Base-by-base conservation (phyloP, 1,284 basidiomycete genomes). In the Malassezia sp. region DNA sequence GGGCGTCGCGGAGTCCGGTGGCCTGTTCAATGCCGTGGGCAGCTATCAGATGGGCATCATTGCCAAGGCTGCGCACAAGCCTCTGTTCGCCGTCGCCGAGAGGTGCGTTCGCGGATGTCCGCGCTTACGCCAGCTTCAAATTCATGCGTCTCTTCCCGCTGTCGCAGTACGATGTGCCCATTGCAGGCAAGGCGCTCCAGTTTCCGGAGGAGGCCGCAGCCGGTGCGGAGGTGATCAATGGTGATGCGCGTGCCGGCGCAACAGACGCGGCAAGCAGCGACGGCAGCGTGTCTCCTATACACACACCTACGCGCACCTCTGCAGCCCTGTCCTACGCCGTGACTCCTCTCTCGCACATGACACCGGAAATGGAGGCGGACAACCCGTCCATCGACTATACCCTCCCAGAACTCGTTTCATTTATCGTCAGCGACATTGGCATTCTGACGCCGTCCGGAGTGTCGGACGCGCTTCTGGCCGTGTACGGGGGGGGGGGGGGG, bases 1-100 rank as follows among this genome's bases (percentile, higher is more conserved):
- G 74, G 91, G 90, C 5, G 90, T 99, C 12, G 88, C 91, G 2
- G 90, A 96, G 72, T 86, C 83, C 57, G 90, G 71, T 12, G 71
- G 71, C 14, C 54, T 66, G 18, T 43, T 68, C n/a, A 77, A 75
- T 51, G 74, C 84, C 24, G 84, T 88, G 34, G 91, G 90, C 36
- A 90, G 87, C 56, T 90, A 88, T 72, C 88, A 95, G 71, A 87
- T 96, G 63, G 93, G 90, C 2, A 83, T 96, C 59, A 85, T 95
- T 49, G 91, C 93, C 44, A 90, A 90, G 72, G 83, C 85, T 26
- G 80, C 83, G 47, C 85, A 88, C 62, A 95, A 91, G 70, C 91
- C 93, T 2, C 89, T 97, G 70, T 97, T 95, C 73, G 89, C 89
- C 24, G 77, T 95, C 31, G 89, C 90, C 24, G 90, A 97, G 49